These are phyloP conservation scores for Persicaria maculosa DNA, from an alignment of 148 eudicot species.

Conservation along the genomic window DNA sequence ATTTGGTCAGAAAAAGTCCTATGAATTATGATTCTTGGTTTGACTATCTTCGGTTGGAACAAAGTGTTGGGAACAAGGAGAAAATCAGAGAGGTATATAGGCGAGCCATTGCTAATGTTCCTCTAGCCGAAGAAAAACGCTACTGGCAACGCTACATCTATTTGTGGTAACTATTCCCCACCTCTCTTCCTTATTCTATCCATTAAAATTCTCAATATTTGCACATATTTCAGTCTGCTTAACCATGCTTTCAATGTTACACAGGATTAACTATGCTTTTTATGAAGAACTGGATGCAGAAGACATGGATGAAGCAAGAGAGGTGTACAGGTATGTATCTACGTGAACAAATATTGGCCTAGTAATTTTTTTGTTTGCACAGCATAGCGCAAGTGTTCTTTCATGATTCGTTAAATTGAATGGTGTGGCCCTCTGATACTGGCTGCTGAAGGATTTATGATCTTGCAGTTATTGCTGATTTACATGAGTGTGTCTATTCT, in stretches of 20 bases:
- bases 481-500: neutral
- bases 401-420: neutral
- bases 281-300: conserved; percentile 86
- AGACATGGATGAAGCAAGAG: conserved; percentile 71
- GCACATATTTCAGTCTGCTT: neutral
- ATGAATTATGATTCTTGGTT: conserved; percentile 86
- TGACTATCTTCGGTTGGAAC: conserved; percentile 74
- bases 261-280: conserved; percentile 78
- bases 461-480: neutral
- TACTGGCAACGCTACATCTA: conserved; percentile 93
- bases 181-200: neutral
- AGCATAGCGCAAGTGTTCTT: neutral
- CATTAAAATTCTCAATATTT: neutral
- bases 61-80: conserved; percentile 54
- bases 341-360: neutral
- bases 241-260: neutral
- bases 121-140: conserved; percentile 84
- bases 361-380: too few species aligned
- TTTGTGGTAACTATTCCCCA: conserved; percentile 52
- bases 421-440: neutral
- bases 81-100: conserved; percentile 70
- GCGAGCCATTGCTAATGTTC: conserved; percentile 81
- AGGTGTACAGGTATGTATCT: conserved; percentile 53
- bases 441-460: neutral
- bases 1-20: conserved; percentile 71